These are phyloP conservation scores for Suillus plorans DNA, from an alignment of 768 basidiomycete genomes.

Conservation along the genomic window DNA sequence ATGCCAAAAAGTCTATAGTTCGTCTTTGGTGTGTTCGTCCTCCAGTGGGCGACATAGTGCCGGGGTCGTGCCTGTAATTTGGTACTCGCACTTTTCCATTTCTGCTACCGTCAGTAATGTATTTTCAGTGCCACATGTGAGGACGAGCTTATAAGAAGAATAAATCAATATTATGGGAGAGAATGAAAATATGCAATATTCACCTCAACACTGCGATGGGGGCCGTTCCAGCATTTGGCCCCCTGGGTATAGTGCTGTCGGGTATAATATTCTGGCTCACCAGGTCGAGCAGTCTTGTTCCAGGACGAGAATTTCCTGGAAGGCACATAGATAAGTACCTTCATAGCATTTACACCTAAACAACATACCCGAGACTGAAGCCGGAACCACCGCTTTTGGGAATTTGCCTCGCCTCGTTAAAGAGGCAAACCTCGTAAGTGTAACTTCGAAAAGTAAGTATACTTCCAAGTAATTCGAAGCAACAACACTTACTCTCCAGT, in stretches of 20 bases:
- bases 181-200: constrained; percentile 18
- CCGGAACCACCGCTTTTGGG: constrained; percentile 74
- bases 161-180: constrained; percentile 6
- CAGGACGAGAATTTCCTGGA: constrained; percentile 75
- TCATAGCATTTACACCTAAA: not conserved
- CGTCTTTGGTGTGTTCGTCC: constrained; percentile 31
- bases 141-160: constrained; percentile 53
- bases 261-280: constrained; percentile 72
- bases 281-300: constrained; percentile 61
- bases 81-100: constrained; percentile 96
- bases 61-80: constrained; percentile 80
- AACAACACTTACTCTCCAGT: constrained; percentile 80
- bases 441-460: constrained; percentile 52
- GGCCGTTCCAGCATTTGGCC: constrained; percentile 95
- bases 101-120: constrained; percentile 75
- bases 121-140: constrained; percentile 87
- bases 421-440: constrained; percentile 92
- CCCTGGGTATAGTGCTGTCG: constrained; percentile 84
- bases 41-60: constrained; percentile 65
- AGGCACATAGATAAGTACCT: constrained; percentile 3
- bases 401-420: constrained; percentile 85
- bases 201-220: constrained; percentile 81
- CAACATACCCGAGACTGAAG: constrained; percentile 79
- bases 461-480: not conserved
- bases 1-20: constrained; percentile 19